phyloP scores from a whole-genome alignment of 176 grass and related monocot species.

The Aechmea fasciata region DNA sequence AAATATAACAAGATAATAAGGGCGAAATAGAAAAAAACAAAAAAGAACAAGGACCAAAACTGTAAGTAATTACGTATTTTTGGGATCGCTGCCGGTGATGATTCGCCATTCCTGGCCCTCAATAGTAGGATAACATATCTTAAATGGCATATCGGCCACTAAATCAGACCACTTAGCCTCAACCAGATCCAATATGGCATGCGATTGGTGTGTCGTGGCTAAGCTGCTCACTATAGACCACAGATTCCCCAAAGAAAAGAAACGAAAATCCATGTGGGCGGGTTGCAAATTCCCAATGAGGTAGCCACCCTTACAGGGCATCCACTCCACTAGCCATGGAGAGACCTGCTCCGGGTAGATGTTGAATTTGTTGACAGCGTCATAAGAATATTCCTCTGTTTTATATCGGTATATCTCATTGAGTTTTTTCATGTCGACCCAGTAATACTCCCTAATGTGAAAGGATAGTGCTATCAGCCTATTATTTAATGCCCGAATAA shows the following conservation, averaged over 20 bases:
- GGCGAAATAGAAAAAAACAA: background rate
- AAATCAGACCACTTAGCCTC: constrained; percentile 87
- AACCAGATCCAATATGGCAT: constrained; percentile 81
- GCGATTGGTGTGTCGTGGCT: constrained; percentile 56
- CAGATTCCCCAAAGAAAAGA: constrained; percentile 76
- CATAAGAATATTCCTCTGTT: constrained; percentile 85
- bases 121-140: constrained; percentile 87
- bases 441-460: constrained; percentile 90
- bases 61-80: constrained; percentile 53
- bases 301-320: constrained; percentile 71
- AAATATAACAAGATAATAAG: constrained; percentile 1
- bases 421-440: constrained; percentile 69
- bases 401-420: constrained; percentile 97
- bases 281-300: constrained; percentile 88
- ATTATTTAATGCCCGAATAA: constrained; percentile 79
- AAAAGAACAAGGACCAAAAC: background rate
- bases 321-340: constrained; percentile 88
- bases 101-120: constrained; percentile 84
- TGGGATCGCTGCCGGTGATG: constrained; percentile 81
- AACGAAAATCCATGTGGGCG: constrained; percentile 81
- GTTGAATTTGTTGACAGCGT: constrained; percentile 90
- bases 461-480: constrained; percentile 78
- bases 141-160: constrained; percentile 78
- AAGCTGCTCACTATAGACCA: constrained; percentile 86
- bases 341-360: constrained; percentile 88